Conservation (phyloP, 495 filamentous ascomycete genomes). For the Hyaloscypha bicolor region DNA sequence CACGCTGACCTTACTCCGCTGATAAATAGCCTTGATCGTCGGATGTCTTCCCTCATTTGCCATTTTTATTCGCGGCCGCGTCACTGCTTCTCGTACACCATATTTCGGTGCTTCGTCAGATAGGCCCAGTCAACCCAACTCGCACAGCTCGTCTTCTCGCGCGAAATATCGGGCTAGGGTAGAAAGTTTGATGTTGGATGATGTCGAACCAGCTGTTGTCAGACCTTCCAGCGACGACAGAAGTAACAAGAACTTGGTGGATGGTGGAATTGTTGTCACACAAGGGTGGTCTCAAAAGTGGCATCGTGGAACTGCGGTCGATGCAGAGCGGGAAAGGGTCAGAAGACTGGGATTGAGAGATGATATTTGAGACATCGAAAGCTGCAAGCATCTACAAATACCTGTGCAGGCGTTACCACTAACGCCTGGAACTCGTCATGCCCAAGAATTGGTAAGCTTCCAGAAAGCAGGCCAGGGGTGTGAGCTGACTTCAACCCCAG, state of each 20-base stretch:
- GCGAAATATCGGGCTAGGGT: too few species aligned
- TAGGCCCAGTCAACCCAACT: too few species aligned
- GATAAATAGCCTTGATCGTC: slow-evolving; percentile 28
- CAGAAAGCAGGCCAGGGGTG: too few species aligned
- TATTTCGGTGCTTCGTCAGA: neutral
- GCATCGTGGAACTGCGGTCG: slow-evolving; percentile 3
- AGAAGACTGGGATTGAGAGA: too few species aligned
- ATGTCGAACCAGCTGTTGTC: slow-evolving; percentile 4
- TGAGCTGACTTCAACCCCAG: too few species aligned
- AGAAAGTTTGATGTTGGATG: neutral
- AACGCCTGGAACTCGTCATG: too few species aligned
- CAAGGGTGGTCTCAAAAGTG: slow-evolving; percentile 22
- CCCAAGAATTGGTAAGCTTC: too few species aligned
- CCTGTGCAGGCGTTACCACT: too few species aligned
- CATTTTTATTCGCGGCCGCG: slow-evolving; percentile 28
- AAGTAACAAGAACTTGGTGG: slow-evolving; percentile 15
- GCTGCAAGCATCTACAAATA: too few species aligned
- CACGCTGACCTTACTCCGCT: neutral
- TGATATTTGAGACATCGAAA: too few species aligned
- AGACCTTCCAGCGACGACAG: neutral
- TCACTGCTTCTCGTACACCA: slow-evolving; percentile 15
- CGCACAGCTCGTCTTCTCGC: too few species aligned
- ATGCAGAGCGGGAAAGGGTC: neutral
- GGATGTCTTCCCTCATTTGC: slow-evolving; percentile 34
- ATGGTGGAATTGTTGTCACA: slow-evolving; percentile 19